Percentiles rank a stretch among this genome's conserved stretches.
Conservation (phyloP, 2,329 filamentous ascomycete genomes). For the Fusarium pininemorale region DNA sequence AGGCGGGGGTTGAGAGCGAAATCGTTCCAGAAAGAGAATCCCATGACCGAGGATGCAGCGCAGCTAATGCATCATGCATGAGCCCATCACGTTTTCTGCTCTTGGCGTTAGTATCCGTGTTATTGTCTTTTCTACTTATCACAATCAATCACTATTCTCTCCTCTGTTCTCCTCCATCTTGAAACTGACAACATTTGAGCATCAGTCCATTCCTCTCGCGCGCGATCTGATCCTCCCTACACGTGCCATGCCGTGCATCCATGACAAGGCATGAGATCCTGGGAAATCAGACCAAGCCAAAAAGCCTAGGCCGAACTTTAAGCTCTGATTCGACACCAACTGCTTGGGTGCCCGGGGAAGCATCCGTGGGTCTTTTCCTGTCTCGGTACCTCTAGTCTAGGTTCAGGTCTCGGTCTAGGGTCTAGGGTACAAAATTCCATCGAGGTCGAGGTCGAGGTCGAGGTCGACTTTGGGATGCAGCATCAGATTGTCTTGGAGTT, state of each 20-base stretch:
- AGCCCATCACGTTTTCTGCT: constrained; percentile 14
- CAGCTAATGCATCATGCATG: constrained; percentile 28
- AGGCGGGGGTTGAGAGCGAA: constrained; percentile 8
- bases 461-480: not conserved
- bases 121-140: not conserved
- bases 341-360: constrained; percentile 32
- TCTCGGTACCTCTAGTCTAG: not conserved
- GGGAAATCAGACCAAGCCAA: not conserved
- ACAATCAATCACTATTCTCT: not conserved
- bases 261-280: not conserved
- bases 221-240: not conserved
- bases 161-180: not conserved
- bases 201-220: not conserved
- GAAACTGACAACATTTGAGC: not conserved
- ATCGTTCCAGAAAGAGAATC: constrained; percentile 31
- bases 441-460: not conserved
- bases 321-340: constrained; percentile 31
- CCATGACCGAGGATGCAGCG: constrained; percentile 24
- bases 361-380: constrained; percentile 23
- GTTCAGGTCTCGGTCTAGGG: constrained; percentile 4
- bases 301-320: not conserved
- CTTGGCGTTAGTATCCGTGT: constrained; percentile 13
- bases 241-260: not conserved
- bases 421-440: constrained; percentile 8
- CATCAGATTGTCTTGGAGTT: not conserved